Conservation (phyloP, 2,329 filamentous ascomycete species). For the Aspergillus ochraceus region DNA sequence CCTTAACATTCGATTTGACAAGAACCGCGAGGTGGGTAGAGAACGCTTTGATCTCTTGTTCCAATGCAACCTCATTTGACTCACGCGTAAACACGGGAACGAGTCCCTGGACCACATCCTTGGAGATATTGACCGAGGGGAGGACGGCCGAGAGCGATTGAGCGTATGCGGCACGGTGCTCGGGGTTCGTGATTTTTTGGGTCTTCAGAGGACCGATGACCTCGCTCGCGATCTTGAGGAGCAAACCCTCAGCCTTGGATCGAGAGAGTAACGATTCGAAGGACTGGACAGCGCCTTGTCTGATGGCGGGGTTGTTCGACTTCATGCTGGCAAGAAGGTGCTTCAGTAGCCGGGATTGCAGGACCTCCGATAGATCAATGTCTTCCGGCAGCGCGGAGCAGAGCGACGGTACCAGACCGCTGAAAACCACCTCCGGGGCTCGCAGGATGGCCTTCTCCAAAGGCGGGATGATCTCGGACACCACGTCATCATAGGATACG, state of each 20-base stretch:
- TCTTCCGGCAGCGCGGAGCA: conserved; percentile 66
- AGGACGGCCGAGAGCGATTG: conserved; percentile 72
- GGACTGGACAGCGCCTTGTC: conserved; percentile 71
- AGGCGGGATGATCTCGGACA: conserved; percentile 72
- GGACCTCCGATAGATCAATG: conserved; percentile 74
- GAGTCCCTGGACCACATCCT: conserved; percentile 66
- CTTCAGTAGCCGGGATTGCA: conserved; percentile 75
- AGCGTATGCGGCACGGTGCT: conserved; percentile 80
- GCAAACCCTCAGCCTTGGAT: conserved; percentile 57
- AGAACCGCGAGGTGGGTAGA: conserved; percentile 64
- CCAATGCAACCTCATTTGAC: conserved; percentile 79
- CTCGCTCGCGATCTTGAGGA: conserved; percentile 74
- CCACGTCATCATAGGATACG: conserved; percentile 70
- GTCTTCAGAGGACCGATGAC: conserved; percentile 76
- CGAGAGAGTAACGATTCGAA: conserved; percentile 69
- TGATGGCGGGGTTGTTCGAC: conserved; percentile 78
- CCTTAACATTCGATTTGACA: conserved; percentile 59
- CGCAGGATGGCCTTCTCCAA: conserved; percentile 87
- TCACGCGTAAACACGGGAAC: conserved; percentile 75
- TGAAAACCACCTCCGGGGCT: conserved; percentile 84
- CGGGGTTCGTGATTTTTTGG: conserved; percentile 78
- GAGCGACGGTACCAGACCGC: conserved; percentile 73
- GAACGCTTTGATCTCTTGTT: conserved; percentile 72
- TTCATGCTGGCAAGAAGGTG: conserved; percentile 87
- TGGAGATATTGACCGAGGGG: conserved; percentile 61